Conservation (phyloP, 2,329 filamentous ascomycete genomes). For the Zopfia rhizophila region DNA sequence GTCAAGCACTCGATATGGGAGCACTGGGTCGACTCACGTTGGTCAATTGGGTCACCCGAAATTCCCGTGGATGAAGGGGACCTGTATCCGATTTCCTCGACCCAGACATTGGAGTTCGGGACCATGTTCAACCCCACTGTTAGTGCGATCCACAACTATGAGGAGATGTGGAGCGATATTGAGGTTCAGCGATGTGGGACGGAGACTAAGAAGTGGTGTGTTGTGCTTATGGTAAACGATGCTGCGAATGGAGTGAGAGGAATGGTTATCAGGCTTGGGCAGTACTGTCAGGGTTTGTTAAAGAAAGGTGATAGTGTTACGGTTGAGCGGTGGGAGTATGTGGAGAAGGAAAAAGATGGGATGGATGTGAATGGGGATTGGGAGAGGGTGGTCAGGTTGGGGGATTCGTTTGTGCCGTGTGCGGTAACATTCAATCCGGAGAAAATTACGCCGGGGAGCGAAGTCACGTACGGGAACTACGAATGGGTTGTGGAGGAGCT, state of each 20-base stretch:
- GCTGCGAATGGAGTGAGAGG: slow-evolving; percentile 54
- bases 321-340: slow-evolving; percentile 67
- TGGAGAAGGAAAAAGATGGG: slow-evolving; percentile 12
- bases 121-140: slow-evolving; percentile 70
- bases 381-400: slow-evolving; percentile 51
- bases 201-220: slow-evolving; percentile 30
- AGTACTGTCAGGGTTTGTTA: slow-evolving; percentile 67
- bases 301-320: slow-evolving; percentile 56
- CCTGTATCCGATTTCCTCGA: slow-evolving; percentile 59
- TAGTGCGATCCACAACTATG: slow-evolving; percentile 62
- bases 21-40: slow-evolving; percentile 70
- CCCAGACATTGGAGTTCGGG: slow-evolving; percentile 62
- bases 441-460: slow-evolving; percentile 39
- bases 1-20: slow-evolving; percentile 58
- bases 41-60: slow-evolving; percentile 39
- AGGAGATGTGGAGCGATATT: slow-evolving; percentile 72
- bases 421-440: slow-evolving; percentile 44
- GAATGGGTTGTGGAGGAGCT: slow-evolving; percentile 54
- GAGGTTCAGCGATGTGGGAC: slow-evolving; percentile 32
- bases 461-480: slow-evolving; percentile 44
- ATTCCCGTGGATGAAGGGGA: slow-evolving; percentile 65
- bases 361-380: slow-evolving; percentile 34
- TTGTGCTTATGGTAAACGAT: slow-evolving; percentile 55
- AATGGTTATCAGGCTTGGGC: slow-evolving; percentile 64
- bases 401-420: slow-evolving; percentile 54